Evolutionary conservation across 2,329 filamentous ascomycete species (phyloP).

Genomic region (Tolypocladium capitatum): DNA sequence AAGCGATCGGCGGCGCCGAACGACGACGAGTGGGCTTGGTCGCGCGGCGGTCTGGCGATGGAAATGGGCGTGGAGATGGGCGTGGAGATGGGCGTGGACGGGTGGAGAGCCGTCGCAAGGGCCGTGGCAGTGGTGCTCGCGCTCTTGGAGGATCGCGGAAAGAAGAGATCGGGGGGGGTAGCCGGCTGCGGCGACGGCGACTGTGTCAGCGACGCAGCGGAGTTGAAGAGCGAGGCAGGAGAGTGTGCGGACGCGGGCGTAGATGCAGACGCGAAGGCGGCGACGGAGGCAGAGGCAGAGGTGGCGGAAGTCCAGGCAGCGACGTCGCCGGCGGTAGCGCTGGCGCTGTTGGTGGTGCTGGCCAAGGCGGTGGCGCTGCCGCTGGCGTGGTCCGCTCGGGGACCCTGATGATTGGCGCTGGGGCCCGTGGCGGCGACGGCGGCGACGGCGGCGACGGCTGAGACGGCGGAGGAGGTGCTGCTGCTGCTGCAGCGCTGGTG

Average conservation of each 20-base stretch:
- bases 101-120: constrained; percentile 9
- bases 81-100: constrained; percentile 24
- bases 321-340: constrained; percentile 4
- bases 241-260: constrained; percentile 14
- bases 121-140: constrained; percentile 4
- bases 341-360: constrained; percentile 2
- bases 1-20: constrained; percentile 12
- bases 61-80: constrained; percentile 25
- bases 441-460: not conserved
- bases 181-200: constrained; percentile 22
- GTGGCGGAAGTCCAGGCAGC: constrained; percentile 5
- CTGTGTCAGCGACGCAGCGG: constrained; percentile 19
- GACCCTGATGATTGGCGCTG: not conserved
- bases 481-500: constrained; percentile 1
- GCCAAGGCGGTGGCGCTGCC: constrained; percentile 2
- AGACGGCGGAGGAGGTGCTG: too few relatives aligned
- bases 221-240: constrained; percentile 19
- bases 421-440: not conserved
- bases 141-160: constrained; percentile 6
- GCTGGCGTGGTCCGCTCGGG: not conserved
- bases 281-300: not conserved
- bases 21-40: constrained; percentile 11
- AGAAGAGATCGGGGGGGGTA: constrained; percentile 15
- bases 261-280: not conserved
- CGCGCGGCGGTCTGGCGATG: constrained; percentile 14